Evolutionary conservation across 2,329 filamentous ascomycete genomes (phyloP), one percentile per base, ranked within the genome.

Genomic region (Hypoxylon sp.): DNA sequence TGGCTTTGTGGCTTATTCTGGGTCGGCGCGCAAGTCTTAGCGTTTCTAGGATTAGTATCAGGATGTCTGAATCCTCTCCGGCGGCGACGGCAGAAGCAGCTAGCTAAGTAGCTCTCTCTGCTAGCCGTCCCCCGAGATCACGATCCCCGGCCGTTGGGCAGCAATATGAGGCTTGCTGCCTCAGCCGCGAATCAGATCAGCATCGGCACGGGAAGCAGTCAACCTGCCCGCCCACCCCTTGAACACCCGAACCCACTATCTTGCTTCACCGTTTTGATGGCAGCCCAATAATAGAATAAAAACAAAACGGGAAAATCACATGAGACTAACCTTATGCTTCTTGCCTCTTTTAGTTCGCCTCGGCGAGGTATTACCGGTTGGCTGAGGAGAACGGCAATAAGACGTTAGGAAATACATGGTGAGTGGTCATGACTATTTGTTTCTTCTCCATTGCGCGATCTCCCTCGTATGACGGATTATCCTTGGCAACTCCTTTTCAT

Each of bases 371-470:
- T 80, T 93, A 97, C 78, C 92, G 94, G 73, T 85, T 94, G 73
- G 94, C 95, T 37, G 95, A 98, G 80, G 85, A 92, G 74, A 91
- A 89, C 75, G 94, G 94, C 52, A 91, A 89, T 79, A 97, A 97
- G 82, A 93, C 89, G 57, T 82, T 98, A 68, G 95, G 95, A 66
- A 97, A 98, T 81, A 91, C 92, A 72, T 99, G 95, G 94, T 97
- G 89, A 79, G 91, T 86, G 37, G 63, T 67, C 58, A 68, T 57
- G 39, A 19, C 43, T 22, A 44, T 30, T 28, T 26, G 53, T 54
- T 41, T 51, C 55, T 62, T 32, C 22, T 34, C 59, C 41, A 24
- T 68, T 47, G 53, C 56, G 59, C 66, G 62, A 64, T 54, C 50
- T 60, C 37, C 37, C 50, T 68, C 65, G 62, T 65, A 68, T 39